Evolutionary conservation across 2,329 filamentous ascomycete species (phyloP), one percentile per base, ranked within the genome.

Genomic region (Aspergillus melleus): DNA sequence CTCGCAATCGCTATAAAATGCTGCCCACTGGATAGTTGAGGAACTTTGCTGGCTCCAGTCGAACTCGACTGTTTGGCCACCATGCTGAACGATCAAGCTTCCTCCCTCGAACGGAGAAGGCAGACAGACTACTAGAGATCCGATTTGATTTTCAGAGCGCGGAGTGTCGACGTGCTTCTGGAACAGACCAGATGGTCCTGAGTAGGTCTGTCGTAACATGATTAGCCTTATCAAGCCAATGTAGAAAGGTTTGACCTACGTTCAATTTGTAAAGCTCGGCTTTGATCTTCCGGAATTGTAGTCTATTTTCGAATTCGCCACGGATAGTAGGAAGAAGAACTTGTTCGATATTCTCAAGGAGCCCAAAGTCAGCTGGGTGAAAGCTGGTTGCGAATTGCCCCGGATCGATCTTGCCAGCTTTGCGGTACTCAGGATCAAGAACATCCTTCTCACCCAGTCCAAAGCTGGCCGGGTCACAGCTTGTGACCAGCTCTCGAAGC

Each of bases 231-330:
- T 36, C 26, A 9, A 29, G 26, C 6, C 26, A 29, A 1, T 6
- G 26, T 29, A 29, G 26, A 29, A 29, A 29, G 8, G 6, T 36
- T 55, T 20, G 10, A 24, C 22, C 29, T 20, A 29, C 80, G 64
- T 87, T 86, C 19, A 87, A 69, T 61, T 86, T 86, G 67, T 85
- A 86, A 2, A 87, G 70, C 70, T 87, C 83, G 0, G 83, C 83
- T 4, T 70, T 71, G 1, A 86, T 70, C 6, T 76, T 76, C 0
- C 72, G 65, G 22, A 64, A 68, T 3, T 56, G 56, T 8, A 65
- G 12, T 4, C 42, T 19, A 14, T 70, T 64, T 0, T 67, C 57
- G 0, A 4, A 19, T 2, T 61, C 47, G 2, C 49, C 64, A 6
- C 59, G 67, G 4, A 67, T 60, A 1, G 64, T 73, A 0, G 76